A percentile compares a stretch with the other conserved stretches of the same genome.
Conservation (phyloP, 208 protist species). For the Tritrichomonas foetus region DNA sequence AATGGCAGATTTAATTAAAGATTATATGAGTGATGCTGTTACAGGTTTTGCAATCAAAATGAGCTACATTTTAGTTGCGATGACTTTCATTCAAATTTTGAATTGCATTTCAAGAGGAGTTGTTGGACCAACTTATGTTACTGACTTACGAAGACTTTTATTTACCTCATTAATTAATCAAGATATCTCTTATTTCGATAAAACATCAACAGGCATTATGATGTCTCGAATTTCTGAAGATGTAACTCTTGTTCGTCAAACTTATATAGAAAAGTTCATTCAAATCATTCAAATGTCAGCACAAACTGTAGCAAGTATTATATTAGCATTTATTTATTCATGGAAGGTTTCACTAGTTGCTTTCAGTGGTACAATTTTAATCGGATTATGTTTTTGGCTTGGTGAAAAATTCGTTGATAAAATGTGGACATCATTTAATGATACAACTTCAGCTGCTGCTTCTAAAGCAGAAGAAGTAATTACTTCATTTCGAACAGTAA, state of each 20-base stretch:
- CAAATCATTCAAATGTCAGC: background rate
- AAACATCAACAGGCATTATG: background rate
- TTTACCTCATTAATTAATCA: background rate
- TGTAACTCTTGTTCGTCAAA: background rate
- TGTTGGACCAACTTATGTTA: background rate
- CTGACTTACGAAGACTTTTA: background rate
- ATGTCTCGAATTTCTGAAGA: background rate
- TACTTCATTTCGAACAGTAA: background rate
- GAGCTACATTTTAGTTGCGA: too few relatives aligned
- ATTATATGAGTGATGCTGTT: too few relatives aligned
- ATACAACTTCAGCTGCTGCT: background rate
- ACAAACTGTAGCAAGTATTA: background rate
- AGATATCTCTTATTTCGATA: background rate
- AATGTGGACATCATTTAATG: background rate
- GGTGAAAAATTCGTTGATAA: background rate
- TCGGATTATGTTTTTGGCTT: background rate
- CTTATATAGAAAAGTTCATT: background rate
- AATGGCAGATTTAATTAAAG: too few relatives aligned
- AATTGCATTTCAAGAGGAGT: too few relatives aligned
- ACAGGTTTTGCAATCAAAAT: too few relatives aligned
- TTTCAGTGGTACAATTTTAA: background rate
- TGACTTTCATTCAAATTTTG: too few relatives aligned
- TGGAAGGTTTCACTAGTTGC: background rate
- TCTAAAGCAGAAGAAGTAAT: constrained; percentile 10
- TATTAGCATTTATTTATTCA: background rate